A percentile compares a stretch with the other conserved stretches of the same genome.
phyloP scores from a whole-genome alignment of 2,329 filamentous ascomycete genomes.

The Pseudofabraea citricarpa region DNA sequence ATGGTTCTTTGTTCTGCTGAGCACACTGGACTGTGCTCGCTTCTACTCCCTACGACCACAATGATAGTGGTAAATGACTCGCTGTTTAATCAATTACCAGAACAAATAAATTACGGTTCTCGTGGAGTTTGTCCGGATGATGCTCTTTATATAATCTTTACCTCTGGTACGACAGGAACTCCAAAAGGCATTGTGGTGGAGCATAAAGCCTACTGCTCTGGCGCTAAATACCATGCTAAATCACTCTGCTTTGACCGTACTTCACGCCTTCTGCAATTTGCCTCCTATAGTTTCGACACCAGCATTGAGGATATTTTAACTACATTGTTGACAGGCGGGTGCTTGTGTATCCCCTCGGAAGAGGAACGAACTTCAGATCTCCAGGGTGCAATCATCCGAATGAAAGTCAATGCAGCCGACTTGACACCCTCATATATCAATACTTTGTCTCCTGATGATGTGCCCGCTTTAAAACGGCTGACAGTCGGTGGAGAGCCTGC shows the following conservation, averaged over 20 bases:
- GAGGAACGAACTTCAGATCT: constrained; percentile 5
- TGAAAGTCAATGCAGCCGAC: constrained; percentile 2
- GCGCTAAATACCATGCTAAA: neutral
- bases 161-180: constrained; percentile 26
- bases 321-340: constrained; percentile 7
- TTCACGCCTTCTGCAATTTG: constrained; percentile 3
- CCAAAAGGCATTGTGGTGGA: constrained; percentile 23
- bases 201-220: constrained; percentile 6
- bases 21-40: too few species aligned
- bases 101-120: too few species aligned
- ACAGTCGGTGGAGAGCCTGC: constrained; percentile 1
- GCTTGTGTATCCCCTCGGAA: constrained; percentile 8
- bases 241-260: neutral
- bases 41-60: too few species aligned
- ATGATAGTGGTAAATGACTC: too few species aligned
- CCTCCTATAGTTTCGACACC: constrained; percentile 8
- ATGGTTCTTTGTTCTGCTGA: too few species aligned
- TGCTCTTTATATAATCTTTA: constrained; percentile 18
- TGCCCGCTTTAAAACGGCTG: constrained; percentile 14
- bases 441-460: constrained; percentile 9
- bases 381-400: constrained; percentile 2
- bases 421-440: constrained; percentile 6
- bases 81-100: too few species aligned
- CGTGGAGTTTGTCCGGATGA: too few species aligned
- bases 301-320: constrained; percentile 3